A percentile compares a stretch with the other conserved stretches of the same genome.
Evolutionary conservation across 2,329 filamentous ascomycete genomes (phyloP).

Genomic region (Aspergillus arachidicola): DNA sequence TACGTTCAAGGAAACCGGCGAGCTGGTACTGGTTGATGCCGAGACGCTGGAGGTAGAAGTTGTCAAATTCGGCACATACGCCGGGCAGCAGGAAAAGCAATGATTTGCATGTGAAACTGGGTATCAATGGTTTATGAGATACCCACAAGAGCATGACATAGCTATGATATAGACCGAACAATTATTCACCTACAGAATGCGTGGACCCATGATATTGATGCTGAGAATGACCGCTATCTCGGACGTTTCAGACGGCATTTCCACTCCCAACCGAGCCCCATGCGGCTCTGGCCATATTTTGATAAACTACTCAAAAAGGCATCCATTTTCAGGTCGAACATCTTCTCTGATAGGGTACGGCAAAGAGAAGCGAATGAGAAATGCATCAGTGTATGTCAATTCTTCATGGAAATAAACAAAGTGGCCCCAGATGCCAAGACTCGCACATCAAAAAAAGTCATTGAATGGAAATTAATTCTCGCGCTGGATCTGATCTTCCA

Average conservation of each 20-base stretch:
- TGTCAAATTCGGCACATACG: slow-evolving; percentile 59
- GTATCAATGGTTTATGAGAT: background rate
- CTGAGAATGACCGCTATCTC: background rate
- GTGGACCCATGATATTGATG: background rate
- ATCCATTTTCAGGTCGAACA: background rate
- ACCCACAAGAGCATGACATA: background rate
- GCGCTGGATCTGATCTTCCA: too few relatives aligned
- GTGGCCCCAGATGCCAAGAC: slow-evolving; percentile 24
- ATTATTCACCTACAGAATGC: background rate
- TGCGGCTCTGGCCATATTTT: too few relatives aligned
- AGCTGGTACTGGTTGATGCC: slow-evolving; percentile 80
- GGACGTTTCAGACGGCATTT: too few relatives aligned
- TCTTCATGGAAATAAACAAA: background rate
- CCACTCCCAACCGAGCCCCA: too few relatives aligned
- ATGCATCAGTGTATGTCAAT: background rate
- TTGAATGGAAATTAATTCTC: background rate
- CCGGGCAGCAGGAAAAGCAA: slow-evolving; percentile 38
- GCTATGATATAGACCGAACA: background rate
- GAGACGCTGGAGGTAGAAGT: slow-evolving; percentile 80
- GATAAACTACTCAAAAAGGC: background rate
- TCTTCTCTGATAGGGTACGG: background rate
- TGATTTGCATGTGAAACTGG: slow-evolving; percentile 17
- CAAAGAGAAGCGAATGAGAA: background rate
- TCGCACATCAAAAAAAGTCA: slow-evolving; percentile 8
- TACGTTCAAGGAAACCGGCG: slow-evolving; percentile 74